Evolutionary conservation across 257 asterid genomes (phyloP), one percentile per base, ranked within the genome.

Genomic region (Nemophila menziesii): DNA sequence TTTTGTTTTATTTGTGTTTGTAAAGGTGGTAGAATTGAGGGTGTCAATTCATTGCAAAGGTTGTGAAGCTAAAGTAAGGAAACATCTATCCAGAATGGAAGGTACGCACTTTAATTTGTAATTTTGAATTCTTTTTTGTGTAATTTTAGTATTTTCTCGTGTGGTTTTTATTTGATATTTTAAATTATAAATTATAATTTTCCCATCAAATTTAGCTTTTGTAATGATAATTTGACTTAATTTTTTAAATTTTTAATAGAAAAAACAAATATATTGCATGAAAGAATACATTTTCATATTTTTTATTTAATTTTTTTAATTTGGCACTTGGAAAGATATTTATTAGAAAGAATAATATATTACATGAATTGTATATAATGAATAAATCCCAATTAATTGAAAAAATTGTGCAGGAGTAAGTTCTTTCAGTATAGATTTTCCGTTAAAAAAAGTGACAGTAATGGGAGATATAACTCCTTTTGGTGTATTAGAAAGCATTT

Each of bases 11-110:
- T 19, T 16, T 41, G 22, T 13, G 9, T 7, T 38, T 19, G 7
- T 44, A n/a, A 58, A 86, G 93, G 83, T 83, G 40, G 94, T 87
- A 38, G 92, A 87, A 58, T 51, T 87, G 79, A 73, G 75, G 71
- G 97, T 83, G 2, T 82, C 97, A 16, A 83, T 87, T 63, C 97
- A 87, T 42, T 87, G 97, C 83, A 87, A 78, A 66, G 97, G 97
- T 0, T 87, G 97, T 56, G 97, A 83, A 61, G 89, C 89, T 19
- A 87, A 83, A 65, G 67, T 87, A 22, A 75, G 86, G 55, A 87
- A 83, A 64, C 79, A 83, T 41, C 74, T 87, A 22, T 65, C 95
- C 52, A 87, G 74, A 66, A 83, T 87, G 95, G 92, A 82, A 82
- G 97, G 97, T 66, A 60, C 62, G 54, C 48, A n/a, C 8, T 16